Percentiles rank a stretch among this genome's conserved stretches.
Evolutionary conservation across 495 filamentous ascomycete genomes (phyloP).

Genomic region (Apiosordaria backusii): DNA sequence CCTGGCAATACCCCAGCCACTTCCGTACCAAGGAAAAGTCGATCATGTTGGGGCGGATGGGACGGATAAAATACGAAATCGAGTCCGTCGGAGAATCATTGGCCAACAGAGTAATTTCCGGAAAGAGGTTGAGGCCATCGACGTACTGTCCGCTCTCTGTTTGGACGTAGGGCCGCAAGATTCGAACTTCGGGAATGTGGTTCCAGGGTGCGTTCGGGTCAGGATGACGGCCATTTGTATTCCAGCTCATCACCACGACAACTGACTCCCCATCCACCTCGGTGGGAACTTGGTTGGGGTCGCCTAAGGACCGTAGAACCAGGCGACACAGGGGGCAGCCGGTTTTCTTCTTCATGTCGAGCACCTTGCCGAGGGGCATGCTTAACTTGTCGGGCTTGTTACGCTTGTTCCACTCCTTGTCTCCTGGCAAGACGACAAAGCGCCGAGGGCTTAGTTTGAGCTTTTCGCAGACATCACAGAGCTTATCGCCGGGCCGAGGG

Average conservation of each 20-base stretch:
- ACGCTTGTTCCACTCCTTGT: background rate
- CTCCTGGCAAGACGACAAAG: background rate
- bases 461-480: background rate
- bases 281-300: background rate
- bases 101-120: background rate
- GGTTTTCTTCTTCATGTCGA: background rate
- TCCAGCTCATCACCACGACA: background rate
- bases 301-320: background rate
- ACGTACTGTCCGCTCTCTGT: background rate
- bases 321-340: background rate
- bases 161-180: background rate
- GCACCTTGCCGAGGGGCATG: background rate
- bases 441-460: background rate
- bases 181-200: background rate
- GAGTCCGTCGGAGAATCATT: background rate
- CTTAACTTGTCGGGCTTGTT: background rate
- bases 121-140: background rate
- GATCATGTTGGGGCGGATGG: slow-evolving; percentile 7
- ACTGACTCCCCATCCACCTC: background rate
- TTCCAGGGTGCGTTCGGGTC: background rate
- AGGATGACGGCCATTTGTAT: background rate
- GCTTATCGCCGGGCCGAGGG: background rate
- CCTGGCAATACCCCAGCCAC: slow-evolving; percentile 12
- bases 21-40: slow-evolving; percentile 12
- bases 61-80: slow-evolving; percentile 7